phyloP scores from a whole-genome alignment of 2,329 filamentous ascomycete genomes.

The Fusarium sp. region DNA sequence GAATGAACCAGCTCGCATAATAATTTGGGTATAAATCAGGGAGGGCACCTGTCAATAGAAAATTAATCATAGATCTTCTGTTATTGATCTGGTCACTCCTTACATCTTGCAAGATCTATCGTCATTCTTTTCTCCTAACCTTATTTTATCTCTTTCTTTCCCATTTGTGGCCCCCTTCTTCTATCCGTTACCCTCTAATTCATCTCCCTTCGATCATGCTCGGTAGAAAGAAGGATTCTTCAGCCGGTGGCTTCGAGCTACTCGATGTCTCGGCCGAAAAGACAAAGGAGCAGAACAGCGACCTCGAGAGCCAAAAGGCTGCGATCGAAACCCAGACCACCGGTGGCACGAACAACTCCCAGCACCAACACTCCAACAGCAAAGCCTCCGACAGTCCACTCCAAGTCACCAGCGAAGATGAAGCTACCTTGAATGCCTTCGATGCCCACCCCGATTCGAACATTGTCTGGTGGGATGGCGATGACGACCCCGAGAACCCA shows the following conservation, averaged over 20 bases:
- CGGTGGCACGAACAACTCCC: background rate
- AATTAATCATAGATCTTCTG: background rate
- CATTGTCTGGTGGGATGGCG: background rate
- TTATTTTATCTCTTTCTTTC: background rate
- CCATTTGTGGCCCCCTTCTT: background rate
- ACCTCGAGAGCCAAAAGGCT: background rate
- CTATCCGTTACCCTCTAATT: background rate
- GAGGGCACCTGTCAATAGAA: background rate
- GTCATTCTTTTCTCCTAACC: background rate
- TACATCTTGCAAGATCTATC: background rate
- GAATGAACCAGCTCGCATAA: background rate
- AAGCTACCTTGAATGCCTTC: background rate
- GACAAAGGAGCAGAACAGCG: background rate
- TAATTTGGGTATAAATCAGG: background rate
- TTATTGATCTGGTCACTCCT: background rate
- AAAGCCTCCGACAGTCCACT: background rate
- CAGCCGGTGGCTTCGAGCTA: background rate
- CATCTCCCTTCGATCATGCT: background rate
- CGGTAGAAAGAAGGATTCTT: background rate
- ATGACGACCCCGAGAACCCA: background rate
- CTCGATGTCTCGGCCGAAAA: background rate
- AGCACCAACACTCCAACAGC: background rate
- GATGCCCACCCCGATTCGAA: background rate
- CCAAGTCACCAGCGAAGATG: background rate
- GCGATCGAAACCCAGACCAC: background rate